Percentiles rank a stretch among this genome's conserved stretches.
Conservation (phyloP, 2,329 filamentous ascomycete species). For the Aphanoascus verrucosus region DNA sequence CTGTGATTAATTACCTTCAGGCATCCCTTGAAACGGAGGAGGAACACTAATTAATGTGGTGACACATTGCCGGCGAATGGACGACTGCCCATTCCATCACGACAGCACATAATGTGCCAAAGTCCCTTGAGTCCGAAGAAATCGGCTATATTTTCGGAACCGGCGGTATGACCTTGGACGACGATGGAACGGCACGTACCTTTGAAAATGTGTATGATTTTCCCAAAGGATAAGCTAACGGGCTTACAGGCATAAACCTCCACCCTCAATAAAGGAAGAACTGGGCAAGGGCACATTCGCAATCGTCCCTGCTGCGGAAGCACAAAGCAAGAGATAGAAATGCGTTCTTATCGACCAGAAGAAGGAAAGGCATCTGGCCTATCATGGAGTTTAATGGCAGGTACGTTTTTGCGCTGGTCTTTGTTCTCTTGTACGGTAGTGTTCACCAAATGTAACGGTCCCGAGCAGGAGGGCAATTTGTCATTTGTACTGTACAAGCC, state of each 20-base stretch:
- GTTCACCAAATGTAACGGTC: too few relatives aligned
- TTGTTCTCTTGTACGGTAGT: too few relatives aligned
- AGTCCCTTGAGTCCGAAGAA: neutral
- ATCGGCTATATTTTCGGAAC: conserved; percentile 1
- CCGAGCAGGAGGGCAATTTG: too few relatives aligned
- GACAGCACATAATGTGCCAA: neutral
- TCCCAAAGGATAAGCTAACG: neutral
- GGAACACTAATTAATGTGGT: neutral
- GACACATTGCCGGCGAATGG: neutral
- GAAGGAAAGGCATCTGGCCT: neutral
- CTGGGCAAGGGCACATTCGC: neutral
- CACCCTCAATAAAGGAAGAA: neutral
- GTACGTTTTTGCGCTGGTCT: neutral
- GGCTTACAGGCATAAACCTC: neutral
- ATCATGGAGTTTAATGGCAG: neutral
- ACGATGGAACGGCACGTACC: conserved; percentile 5
- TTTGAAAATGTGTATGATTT: neutral
- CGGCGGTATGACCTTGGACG: neutral
- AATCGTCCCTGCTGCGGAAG: neutral
- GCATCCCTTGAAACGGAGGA: neutral
- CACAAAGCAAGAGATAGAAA: neutral
- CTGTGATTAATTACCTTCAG: neutral
- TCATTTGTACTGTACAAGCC: too few relatives aligned
- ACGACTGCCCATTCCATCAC: neutral
- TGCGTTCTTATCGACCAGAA: neutral